Base-by-base conservation (phyloP, 495 filamentous ascomycete genomes). In the Penicillium coprophilum region DNA sequence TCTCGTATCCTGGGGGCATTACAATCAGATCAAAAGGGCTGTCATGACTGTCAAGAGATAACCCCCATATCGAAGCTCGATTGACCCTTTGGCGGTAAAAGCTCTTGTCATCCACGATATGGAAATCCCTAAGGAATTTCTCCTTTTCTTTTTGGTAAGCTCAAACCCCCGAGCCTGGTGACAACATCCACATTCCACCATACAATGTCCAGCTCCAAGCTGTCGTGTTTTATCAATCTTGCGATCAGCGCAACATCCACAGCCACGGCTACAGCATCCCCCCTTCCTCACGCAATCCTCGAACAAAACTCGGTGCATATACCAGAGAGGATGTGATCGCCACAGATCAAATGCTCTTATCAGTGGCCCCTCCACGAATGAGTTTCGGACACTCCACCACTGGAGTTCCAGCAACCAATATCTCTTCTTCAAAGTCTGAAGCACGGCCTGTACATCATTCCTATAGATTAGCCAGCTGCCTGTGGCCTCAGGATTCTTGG, bases 261-360 rank as follows among this genome's bases (percentile, higher is more conserved):
- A 52, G 12, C 19, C 4, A 12, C 55, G 55, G 31, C n/a, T 11
- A 45, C 46, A 57, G 36, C 55, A 57, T 17, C 55, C 55, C 4
- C 9, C n/a, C 31, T n/a, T 17, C 8, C 36, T 21, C 21, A 7
- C 50, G 12, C 50, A 58, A 27, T 53, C 56, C 7, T 58, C 24
- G 8, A 51, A 21, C 10, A 58, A 23, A 3, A 27, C 43, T 17
- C 31, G 40, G 23, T 58, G 56, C 30, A 53, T 43, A 46, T 58
- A 53, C 56, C 56, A 58, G 6, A 30, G 15, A 21, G 50, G 50
- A 17, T 58, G 30, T 11, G 56, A 48, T 32, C 56, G 28, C 56
- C 56, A 58, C 19, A 53, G 17, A 2, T 58, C 32, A 43, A 53
- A 55, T n/a, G 7, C 34, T 21, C 57, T 50, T 36, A 19, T 44